Conservation (phyloP, 345 rosid species). For the Linum lewisii region DNA sequence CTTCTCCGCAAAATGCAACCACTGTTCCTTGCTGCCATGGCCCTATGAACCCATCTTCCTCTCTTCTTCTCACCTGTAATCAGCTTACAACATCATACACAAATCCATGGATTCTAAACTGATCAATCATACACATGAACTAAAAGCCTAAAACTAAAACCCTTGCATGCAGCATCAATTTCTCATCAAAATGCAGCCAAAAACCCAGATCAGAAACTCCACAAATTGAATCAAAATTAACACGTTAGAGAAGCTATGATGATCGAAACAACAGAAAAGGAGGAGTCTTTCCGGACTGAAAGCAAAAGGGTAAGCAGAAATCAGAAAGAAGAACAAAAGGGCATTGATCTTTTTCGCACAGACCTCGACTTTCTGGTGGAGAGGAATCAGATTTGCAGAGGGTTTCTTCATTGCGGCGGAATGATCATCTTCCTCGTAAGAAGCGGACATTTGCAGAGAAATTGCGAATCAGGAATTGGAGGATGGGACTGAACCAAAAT, state of each 20-base stretch:
- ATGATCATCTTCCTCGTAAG: not conserved
- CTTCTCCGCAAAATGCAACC: constrained; percentile 11
- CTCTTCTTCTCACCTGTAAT: constrained; percentile 58
- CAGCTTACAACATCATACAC: constrained; percentile 7
- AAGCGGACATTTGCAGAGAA: not conserved
- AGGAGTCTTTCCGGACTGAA: not conserved
- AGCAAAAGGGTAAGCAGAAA: not conserved
- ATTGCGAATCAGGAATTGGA: not conserved
- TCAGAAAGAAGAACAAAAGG: no score
- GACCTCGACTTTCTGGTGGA: constrained; percentile 29
- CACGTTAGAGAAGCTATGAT: not conserved
- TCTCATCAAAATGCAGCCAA: not conserved
- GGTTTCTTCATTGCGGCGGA: constrained; percentile 12
- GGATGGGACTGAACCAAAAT: not conserved
- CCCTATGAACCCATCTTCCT: constrained; percentile 69
- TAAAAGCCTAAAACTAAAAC: no score
- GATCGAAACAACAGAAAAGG: not conserved
- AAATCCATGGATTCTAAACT: constrained; percentile 1
- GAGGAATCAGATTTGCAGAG: constrained; percentile 5
- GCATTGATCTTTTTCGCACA: not conserved
- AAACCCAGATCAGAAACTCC: not conserved
- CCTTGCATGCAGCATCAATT: not conserved
- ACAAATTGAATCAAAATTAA: not conserved
- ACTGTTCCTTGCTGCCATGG: constrained; percentile 67
- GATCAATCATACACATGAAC: constrained; percentile 14